These are phyloP conservation scores for Globisporangium orthogonon DNA, from an alignment of 352 stramenopile genomes.

Conservation along the genomic window DNA sequence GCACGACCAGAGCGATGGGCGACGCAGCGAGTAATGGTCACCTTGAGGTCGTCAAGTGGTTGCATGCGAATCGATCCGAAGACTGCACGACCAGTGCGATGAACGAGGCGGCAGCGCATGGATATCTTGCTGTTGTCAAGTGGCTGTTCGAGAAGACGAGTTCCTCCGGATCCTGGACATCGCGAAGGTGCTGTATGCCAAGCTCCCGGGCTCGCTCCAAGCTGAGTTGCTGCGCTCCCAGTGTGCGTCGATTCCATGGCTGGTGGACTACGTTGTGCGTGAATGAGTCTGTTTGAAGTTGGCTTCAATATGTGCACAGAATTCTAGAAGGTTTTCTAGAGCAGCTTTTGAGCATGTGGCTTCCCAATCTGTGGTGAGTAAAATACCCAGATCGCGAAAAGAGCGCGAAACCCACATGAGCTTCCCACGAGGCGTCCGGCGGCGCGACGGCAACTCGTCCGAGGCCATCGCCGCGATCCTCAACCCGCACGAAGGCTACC, in stretches of 20 bases:
- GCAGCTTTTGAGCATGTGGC: no score
- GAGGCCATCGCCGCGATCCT: conserved; percentile 57
- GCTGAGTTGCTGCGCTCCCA: not conserved
- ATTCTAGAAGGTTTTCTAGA: no score
- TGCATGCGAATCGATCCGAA: not conserved
- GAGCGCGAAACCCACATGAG: not conserved
- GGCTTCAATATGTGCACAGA: no score
- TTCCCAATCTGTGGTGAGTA: no score
- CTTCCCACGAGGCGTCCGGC: conserved; percentile 30
- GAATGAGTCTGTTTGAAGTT: not conserved
- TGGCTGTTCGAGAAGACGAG: conserved; percentile 1
- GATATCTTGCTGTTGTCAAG: not conserved
- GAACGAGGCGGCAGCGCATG: not conserved
- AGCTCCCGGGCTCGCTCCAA: not conserved
- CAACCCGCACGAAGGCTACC: conserved; percentile 49
- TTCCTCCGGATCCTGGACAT: not conserved
- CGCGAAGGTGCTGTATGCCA: not conserved
- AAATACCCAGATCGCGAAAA: no score
- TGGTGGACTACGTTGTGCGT: not conserved
- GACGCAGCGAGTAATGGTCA: not conserved
- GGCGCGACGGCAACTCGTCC: conserved; percentile 63
- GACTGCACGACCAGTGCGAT: not conserved
- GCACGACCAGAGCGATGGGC: not conserved
- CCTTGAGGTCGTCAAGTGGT: not conserved
- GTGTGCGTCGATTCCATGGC: not conserved